Evolutionary conservation across 371 early-diverging fungal genomes (phyloP).

Genomic region (Saksenaea oblongispora): DNA sequence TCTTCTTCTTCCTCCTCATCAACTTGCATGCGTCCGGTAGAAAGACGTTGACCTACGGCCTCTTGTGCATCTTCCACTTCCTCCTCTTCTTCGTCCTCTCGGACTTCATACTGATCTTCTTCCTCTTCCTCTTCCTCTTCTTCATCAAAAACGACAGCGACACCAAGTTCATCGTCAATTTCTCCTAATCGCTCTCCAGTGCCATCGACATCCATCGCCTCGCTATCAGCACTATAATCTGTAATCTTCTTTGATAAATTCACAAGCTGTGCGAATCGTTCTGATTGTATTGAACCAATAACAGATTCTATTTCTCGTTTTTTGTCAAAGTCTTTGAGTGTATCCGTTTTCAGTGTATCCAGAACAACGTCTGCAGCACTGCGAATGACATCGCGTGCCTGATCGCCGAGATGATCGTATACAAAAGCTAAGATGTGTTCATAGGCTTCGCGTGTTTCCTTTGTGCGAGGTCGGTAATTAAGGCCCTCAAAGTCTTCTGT

Average conservation of each 20-base stretch:
- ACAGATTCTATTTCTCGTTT: conserved; percentile 84
- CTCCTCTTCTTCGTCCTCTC: conserved; percentile 58
- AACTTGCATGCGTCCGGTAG: neutral
- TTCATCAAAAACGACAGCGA: conserved; percentile 77
- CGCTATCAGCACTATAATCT: conserved; percentile 70
- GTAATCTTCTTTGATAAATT: conserved; percentile 93
- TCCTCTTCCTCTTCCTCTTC: conserved; percentile 72
- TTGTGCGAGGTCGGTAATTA: conserved; percentile 89
- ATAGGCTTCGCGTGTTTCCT: conserved; percentile 91
- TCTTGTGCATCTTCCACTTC: conserved; percentile 35
- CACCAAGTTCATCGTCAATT: conserved; percentile 76
- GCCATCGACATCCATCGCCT: conserved; percentile 52
- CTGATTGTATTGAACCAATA: conserved; percentile 63
- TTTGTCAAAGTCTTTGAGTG: conserved; percentile 86
- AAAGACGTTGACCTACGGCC: neutral
- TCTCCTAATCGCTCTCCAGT: conserved; percentile 51
- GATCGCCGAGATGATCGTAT: conserved; percentile 83
- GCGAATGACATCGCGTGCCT: conserved; percentile 85
- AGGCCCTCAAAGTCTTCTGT: conserved; percentile 90
- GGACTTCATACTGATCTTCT: conserved; percentile 59
- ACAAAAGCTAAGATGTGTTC: conserved; percentile 87
- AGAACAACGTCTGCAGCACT: conserved; percentile 90
- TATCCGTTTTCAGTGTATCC: conserved; percentile 83
- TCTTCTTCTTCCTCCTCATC: conserved; percentile 33
- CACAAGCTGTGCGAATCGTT: conserved; percentile 85